Base-by-base conservation (phyloP, 2,329 filamentous ascomycete species). In the Cryphonectria carpinicola region DNA sequence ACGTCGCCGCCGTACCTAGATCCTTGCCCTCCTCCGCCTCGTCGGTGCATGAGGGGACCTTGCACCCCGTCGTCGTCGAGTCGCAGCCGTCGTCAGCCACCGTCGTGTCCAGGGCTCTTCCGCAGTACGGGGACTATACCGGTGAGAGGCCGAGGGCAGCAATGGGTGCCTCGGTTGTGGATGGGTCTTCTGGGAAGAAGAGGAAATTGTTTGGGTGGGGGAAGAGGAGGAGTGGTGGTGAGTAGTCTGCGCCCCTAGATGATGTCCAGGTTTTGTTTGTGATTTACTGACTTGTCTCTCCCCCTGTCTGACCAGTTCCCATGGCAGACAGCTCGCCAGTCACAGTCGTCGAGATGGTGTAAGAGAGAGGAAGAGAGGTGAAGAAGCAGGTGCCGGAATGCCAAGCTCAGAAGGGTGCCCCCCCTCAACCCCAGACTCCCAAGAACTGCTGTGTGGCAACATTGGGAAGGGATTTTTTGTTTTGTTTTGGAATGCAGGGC, bases 321-420 rank as follows among this genome's bases (percentile, higher is more conserved):
- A 62, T 62, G 4, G 54, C 56, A 22, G 68, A 70, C 17, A 70
- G 61, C 60, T 60, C 56, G 3, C 68, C 71, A 3, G 68, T 70
- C 13, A 70, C 62, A 49, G 71, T 65, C 1, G 70, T 72, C 41
- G 71, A 72, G n/a, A 72, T 72, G 71, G 71, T 72, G 28, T 72
- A 43, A 68, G 37, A 39, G 4, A 11, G 35, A 14, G 5, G 17
- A n/a, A 11, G 7, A n/a, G 10, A 49, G 22, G 7, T 11, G 10
- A 39, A 39, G 37, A 39, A 13, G 37, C 37, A 39, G 10, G 10
- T 39, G 10, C 37, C 37, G 2, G 10, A 39, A 3, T 11, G 3
- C 37, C 10, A 39, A 11, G 37, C 10, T 11, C 37, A 49, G 46
- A 22, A n/a, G 7, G 46, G 17, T n/a, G 46, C 5, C 46, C n/a